Base-by-base conservation (phyloP, 2,329 filamentous ascomycete species). In the Cladosporium sp. region DNA sequence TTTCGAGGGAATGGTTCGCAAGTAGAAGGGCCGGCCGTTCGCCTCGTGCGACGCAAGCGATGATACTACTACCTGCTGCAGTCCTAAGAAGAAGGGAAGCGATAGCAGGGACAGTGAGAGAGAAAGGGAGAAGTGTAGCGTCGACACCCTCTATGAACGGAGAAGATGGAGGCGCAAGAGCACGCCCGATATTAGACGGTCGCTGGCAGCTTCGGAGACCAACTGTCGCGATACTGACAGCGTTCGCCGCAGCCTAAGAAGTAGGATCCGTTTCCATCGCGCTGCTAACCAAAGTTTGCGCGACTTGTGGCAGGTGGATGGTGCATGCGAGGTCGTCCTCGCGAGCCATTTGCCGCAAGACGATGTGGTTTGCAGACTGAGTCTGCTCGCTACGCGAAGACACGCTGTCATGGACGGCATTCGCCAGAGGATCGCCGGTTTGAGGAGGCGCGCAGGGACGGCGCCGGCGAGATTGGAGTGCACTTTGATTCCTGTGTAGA, bases 1-100 rank as follows among this genome's bases (percentile, higher is more conserved):
- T 3, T 61, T 70, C 30, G 69, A 70, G 61, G 66, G 61, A 42
- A 63, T 70, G 57, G 66, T 69, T 59, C 68, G 67, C 63, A 70
- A 69, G 66, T 71, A 67, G 66, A 58, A 67, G 58, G 34, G 37
- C 28, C 38, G 37, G 30, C 55, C 58, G 51, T 43, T 39, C 17
- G 51, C 55, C 47, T 37, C 30, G 47, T 37, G 43, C 11, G 43
- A 47, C n/a, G 43, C 47, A 28, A 36, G 30, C 47, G 47, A 50
- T 50, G 17, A 28, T 37, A 8, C 11, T 2, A 22, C 30, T 7
- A n/a, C 20, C 25, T 14, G 28, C 42, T 28, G 45, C n/a, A 20
- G 22, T 17, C 8, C 30, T 9, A 12, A 36, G 40, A 9, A 20
- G 11, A 7, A 8, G 34, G 15, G 14, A 8, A 36, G 49, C 19